These are phyloP conservation scores for Ogataea paraovalis DNA, from an alignment of 805 yeast genomes.

Conservation along the genomic window DNA sequence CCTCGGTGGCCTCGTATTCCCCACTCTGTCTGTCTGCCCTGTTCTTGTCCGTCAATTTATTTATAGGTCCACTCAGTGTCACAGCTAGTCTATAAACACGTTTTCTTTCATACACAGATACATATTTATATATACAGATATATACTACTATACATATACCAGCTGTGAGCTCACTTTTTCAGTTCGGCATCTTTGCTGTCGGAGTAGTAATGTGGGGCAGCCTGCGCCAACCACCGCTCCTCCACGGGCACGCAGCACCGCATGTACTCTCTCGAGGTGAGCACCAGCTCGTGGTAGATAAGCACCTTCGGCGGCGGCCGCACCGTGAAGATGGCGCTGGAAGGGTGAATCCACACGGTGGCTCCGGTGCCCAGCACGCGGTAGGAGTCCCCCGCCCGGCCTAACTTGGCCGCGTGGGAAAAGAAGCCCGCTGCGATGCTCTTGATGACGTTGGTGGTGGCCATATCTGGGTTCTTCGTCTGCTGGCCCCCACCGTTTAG, in stretches of 20 bases:
- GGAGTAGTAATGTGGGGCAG: constrained; percentile 59
- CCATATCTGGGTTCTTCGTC: constrained; percentile 7
- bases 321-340: constrained; percentile 59
- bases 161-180: too few species aligned
- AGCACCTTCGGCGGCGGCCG: constrained; percentile 74
- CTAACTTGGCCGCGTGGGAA: constrained; percentile 57
- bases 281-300: constrained; percentile 76
- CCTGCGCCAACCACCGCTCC: constrained; percentile 67
- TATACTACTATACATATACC: neutral
- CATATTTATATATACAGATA: neutral
- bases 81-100: too few species aligned
- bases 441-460: constrained; percentile 40
- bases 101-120: neutral
- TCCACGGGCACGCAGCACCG: constrained; percentile 70
- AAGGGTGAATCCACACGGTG: constrained; percentile 81
- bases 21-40: too few species aligned
- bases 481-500: constrained; percentile 19
- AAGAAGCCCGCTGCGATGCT: constrained; percentile 67
- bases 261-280: constrained; percentile 88
- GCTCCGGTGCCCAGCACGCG: constrained; percentile 62
- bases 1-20: too few species aligned
- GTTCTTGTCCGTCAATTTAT: too few species aligned
- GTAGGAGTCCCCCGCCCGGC: constrained; percentile 64
- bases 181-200: too few species aligned
- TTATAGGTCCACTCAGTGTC: too few species aligned